Evolutionary conservation across 2,329 filamentous ascomycete genomes (phyloP).

Genomic region (Trichoderma breve): DNA sequence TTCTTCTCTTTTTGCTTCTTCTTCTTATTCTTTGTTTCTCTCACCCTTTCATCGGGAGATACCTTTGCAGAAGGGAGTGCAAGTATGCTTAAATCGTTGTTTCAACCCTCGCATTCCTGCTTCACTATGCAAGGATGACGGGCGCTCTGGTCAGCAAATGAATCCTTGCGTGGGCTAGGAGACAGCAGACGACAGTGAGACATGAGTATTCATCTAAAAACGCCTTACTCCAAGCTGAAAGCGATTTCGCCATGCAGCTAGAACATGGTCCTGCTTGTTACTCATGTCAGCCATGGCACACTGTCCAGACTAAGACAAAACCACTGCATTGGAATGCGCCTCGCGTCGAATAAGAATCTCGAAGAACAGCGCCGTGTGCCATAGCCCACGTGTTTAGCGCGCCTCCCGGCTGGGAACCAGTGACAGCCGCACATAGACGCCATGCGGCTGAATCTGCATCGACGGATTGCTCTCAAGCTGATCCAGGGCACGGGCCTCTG

Average conservation of each 20-base stretch:
- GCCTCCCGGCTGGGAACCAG: background rate
- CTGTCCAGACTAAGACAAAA: background rate
- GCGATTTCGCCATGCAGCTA: background rate
- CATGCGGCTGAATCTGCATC: conserved; percentile 17
- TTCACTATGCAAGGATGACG: background rate
- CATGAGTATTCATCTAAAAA: background rate
- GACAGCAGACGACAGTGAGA: background rate
- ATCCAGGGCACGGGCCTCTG: conserved; percentile 5
- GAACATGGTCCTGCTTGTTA: background rate
- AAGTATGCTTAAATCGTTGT: background rate
- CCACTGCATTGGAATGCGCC: background rate
- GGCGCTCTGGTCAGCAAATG: background rate
- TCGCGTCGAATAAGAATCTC: background rate
- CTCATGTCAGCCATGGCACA: background rate
- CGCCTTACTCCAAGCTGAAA: background rate
- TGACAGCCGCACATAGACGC: conserved; percentile 6
- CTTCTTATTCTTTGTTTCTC: background rate
- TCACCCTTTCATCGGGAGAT: background rate
- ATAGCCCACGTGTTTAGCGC: background rate
- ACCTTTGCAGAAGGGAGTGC: background rate
- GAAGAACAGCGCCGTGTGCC: background rate
- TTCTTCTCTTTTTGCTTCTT: background rate
- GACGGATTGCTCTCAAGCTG: background rate
- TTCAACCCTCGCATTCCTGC: background rate
- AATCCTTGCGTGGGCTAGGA: background rate